Percentiles rank a stretch among this genome's conserved stretches.
Conservation (phyloP, 441 rosid genomes). For the Lepidium campestre region DNA sequence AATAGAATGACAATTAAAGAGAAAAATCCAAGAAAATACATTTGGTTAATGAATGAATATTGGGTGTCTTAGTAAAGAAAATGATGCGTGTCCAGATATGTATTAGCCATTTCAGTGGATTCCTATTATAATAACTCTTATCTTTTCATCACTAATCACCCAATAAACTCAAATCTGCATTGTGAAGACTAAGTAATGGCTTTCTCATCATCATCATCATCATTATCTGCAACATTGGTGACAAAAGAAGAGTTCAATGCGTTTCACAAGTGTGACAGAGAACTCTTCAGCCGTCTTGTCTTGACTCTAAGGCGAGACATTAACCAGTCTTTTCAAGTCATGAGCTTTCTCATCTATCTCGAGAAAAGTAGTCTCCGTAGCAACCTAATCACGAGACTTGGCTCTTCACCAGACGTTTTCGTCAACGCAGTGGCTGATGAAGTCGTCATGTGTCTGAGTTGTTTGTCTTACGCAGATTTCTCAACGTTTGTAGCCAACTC, state of each 20-base stretch:
- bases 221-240: neutral
- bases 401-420: conserved; percentile 27
- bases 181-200: neutral
- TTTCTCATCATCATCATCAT: conserved; percentile 14
- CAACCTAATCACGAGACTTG: conserved; percentile 24
- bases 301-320: conserved; percentile 37
- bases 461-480: conserved; percentile 21
- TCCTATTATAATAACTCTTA: neutral
- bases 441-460: conserved; percentile 38
- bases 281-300: conserved; percentile 43
- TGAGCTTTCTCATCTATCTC: conserved; percentile 56
- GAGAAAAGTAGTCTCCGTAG: conserved; percentile 26
- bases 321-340: conserved; percentile 39
- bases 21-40: neutral
- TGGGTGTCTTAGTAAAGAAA: neutral
- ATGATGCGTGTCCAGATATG: neutral
- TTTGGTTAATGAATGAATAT: neutral
- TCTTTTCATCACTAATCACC: neutral
- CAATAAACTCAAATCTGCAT: neutral
- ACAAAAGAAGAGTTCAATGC: conserved; percentile 35
- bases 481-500: neutral
- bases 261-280: conserved; percentile 50
- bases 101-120: conserved; percentile 7
- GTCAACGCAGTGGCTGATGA: conserved; percentile 46
- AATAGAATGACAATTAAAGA: neutral